These are phyloP conservation scores for Protoeuglena noctilucae DNA, from an alignment of 139 green algal species.

Conservation along the genomic window DNA sequence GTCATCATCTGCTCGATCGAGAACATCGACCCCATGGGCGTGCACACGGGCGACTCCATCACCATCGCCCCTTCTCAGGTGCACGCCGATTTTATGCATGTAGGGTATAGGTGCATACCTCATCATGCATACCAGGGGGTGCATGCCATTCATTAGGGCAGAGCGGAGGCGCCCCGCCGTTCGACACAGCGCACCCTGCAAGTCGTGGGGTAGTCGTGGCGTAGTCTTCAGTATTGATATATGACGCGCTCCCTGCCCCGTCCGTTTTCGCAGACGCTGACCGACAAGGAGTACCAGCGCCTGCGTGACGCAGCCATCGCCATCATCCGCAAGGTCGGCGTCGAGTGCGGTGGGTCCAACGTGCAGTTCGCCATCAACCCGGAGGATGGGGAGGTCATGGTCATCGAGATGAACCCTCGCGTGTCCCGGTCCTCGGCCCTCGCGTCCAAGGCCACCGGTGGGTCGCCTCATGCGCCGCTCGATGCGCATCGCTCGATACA, in stretches of 20 bases:
- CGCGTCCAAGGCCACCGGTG: conserved; percentile 74
- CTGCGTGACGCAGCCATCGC: conserved; percentile 68
- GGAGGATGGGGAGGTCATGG: conserved; percentile 75
- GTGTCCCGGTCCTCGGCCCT: conserved; percentile 91
- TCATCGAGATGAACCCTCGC: conserved; percentile 99
- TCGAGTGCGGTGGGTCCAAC: conserved; percentile 96
- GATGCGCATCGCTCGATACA: no score
- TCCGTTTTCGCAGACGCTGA: conserved; percentile 78
- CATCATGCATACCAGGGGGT: neutral
- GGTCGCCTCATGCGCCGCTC: neutral
- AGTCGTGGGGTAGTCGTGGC: no score
- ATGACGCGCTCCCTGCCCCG: neutral
- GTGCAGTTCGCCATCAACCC: conserved; percentile 97
- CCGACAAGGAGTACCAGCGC: conserved; percentile 94
- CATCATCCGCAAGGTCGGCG: conserved; percentile 95
- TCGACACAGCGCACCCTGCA: no score
- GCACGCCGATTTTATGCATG: neutral
- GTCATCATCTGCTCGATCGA: conserved; percentile 99
- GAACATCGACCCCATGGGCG: conserved; percentile 99
- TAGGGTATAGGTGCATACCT: no score
- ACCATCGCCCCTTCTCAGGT: conserved; percentile 38
- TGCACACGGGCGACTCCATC: conserved; percentile 81
- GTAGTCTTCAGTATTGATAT: no score
- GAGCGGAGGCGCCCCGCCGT: no score
- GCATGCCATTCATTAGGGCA: neutral